Base-by-base conservation (phyloP, 306 rosid species). In the Cucumis hystrix region DNA sequence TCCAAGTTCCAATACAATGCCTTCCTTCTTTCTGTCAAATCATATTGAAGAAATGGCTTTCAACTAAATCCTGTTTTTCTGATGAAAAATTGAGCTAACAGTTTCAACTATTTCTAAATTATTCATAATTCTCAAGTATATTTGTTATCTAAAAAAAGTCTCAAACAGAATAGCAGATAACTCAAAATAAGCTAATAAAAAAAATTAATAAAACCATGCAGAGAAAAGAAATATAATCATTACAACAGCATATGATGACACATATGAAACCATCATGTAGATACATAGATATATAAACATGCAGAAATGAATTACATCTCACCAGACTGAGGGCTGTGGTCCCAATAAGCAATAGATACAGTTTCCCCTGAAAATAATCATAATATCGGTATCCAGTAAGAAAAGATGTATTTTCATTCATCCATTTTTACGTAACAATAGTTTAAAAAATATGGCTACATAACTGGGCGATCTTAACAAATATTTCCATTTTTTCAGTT, bases 291-390 rank as follows among this genome's bases (percentile, higher is more conserved):
- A 52, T 6, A 52, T 6, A 16, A 10, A 62, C 18, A 9, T 40
- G 56, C 12, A 52, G 17, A 55, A 69, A 57, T 21, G 18, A 57
- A 41, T 58, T 43, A 14, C 58, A 40, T 75, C 83, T 28, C 80
- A 87, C 91, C 91, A 87, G 84, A 72, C 91, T 87, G 17, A 85
- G 84, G 16, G 91, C 91, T 37, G 91, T 87, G 75, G 91, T 87
- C 64, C 91, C 91, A 52, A 87, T 88, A 67, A 87, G 89, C 81
- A 87, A 79, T 49, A 87, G 78, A 79, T 87, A 87, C 75, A 87
- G 63, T 82, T 87, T 87, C 16, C 87, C 91, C 91, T 87, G 89
- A 65, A 77, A 83, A 71, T 77, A 8, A 41, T 78, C 78, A 64
- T 76, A 63, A 45, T 10, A 49, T 47, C 39, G 39, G 58, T 8